Evolutionary conservation across 1,139 yeast species (phyloP).

Genomic region (Hyphopichia fennica): DNA sequence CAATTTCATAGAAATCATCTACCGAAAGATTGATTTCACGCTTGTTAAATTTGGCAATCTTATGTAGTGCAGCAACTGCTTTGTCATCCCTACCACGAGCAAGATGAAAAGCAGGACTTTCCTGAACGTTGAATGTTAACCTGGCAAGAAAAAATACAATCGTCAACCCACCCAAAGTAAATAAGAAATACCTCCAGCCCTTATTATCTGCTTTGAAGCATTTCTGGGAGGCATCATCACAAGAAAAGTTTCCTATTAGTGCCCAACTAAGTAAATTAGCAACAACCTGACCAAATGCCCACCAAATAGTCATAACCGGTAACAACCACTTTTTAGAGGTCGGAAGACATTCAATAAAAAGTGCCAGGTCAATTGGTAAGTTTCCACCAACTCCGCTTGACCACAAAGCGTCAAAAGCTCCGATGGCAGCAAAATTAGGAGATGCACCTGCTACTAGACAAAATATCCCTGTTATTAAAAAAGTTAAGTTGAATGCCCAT

Average conservation of each 20-base stretch:
- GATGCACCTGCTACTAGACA: slow-evolving; percentile 38
- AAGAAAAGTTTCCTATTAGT: slow-evolving; percentile 38
- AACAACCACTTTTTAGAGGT: slow-evolving; percentile 38
- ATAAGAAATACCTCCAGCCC: slow-evolving; percentile 47
- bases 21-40: slow-evolving; percentile 24
- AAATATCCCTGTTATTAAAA: slow-evolving; percentile 40
- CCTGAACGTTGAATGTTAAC: slow-evolving; percentile 37
- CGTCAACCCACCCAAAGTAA: slow-evolving; percentile 41
- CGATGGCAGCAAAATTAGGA: slow-evolving; percentile 43
- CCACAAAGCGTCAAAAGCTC: slow-evolving; percentile 40
- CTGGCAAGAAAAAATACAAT: slow-evolving; percentile 36
- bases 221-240: slow-evolving; percentile 19
- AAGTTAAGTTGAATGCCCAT: slow-evolving; percentile 46
- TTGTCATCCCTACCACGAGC: slow-evolving; percentile 38
- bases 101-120: slow-evolving; percentile 40
- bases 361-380: slow-evolving; percentile 45
- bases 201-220: slow-evolving; percentile 37
- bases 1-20: slow-evolving; percentile 31
- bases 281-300: slow-evolving; percentile 44
- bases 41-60: slow-evolving; percentile 37
- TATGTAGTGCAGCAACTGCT: slow-evolving; percentile 36
- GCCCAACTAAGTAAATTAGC: slow-evolving; percentile 44
- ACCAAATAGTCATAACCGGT: slow-evolving; percentile 45
- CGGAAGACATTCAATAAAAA: slow-evolving; percentile 45
- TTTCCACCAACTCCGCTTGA: slow-evolving; percentile 49